Base-by-base conservation (phyloP, 225 moss, liverwort and hornwort genomes). In the Bryum argenteum region DNA sequence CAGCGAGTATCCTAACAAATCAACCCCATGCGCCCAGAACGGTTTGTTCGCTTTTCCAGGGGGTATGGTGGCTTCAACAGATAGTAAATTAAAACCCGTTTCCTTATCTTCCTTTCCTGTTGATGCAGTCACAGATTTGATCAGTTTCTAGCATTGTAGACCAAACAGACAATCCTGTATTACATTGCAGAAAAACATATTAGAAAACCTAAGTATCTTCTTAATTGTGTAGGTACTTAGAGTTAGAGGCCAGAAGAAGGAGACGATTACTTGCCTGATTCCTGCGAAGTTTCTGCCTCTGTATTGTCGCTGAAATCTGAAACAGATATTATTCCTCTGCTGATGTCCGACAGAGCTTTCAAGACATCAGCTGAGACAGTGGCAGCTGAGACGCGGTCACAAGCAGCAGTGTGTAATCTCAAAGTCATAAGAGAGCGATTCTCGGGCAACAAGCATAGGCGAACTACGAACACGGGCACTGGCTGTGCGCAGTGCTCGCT, bases 1-100 rank as follows among this genome's bases (percentile, higher is more conserved):
- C 77, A 98, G 80, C n/a, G 98, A 90, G 63, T 98, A 98, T 47
- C 98, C 98, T 20, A 98, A 57, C 70, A 98, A 75, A 83, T 98
- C 98, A 11, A 94, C 77, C 37, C 98, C 98, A 71, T 86, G 89
- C 23, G 89, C 86, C 89, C 89, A 89, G 61, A 89, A 89, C 12
- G 89, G 86, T 81, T 89, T 89, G 63, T 84, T 84, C 51, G 83
- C 79, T 70, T 89, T 81, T 39, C 79, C 89, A 45, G 83, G 81
- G 69, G 89, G 89, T 77, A 86, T 82, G 24, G 81, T 81, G 54
- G 76, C 89, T 79, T 89, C 89, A 10, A 89, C 83, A 44, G 89
- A 54, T 26, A 67, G 70, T 40, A 89, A 81, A 56, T 66, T 50
- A 22, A 74, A 79, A 54, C 51, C 68, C n/a, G 51, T 43, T 8